Conservation (phyloP, 495 filamentous ascomycete genomes). For the Podospora pseudoanserina region DNA sequence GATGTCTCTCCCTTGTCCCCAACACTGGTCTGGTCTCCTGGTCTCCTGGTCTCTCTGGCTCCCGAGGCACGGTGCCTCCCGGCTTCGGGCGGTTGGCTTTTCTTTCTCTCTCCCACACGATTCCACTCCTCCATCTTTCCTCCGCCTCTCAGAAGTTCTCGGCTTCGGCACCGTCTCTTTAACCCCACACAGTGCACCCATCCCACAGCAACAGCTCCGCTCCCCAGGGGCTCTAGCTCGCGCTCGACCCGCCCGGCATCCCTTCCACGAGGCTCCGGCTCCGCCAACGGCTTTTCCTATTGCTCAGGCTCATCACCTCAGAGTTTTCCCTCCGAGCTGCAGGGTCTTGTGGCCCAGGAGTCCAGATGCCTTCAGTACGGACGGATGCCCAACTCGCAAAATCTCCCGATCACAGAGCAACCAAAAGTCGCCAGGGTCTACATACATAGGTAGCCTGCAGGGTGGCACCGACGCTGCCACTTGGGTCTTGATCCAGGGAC, state of each 20-base stretch:
- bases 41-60: not conserved
- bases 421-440: not conserved
- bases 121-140: not conserved
- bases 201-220: not conserved
- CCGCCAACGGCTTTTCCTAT: not conserved
- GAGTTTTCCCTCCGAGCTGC: not conserved
- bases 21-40: not conserved
- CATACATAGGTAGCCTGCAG: not conserved
- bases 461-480: constrained; percentile 5
- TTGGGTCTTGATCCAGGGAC: constrained; percentile 6
- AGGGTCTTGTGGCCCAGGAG: no score
- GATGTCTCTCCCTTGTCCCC: not conserved
- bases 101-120: not conserved
- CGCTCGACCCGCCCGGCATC: not conserved
- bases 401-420: not conserved
- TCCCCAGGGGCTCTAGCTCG: not conserved
- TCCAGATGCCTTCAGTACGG: no score
- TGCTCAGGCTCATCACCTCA: not conserved
- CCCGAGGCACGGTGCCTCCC: constrained; percentile 9
- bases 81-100: constrained; percentile 3
- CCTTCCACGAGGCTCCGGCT: not conserved
- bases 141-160: not conserved
- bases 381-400: not conserved
- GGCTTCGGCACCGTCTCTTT: not conserved
- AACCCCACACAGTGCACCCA: not conserved